Base-by-base conservation (phyloP, 164 flowering plant species). In the Protea cynaroides region DNA sequence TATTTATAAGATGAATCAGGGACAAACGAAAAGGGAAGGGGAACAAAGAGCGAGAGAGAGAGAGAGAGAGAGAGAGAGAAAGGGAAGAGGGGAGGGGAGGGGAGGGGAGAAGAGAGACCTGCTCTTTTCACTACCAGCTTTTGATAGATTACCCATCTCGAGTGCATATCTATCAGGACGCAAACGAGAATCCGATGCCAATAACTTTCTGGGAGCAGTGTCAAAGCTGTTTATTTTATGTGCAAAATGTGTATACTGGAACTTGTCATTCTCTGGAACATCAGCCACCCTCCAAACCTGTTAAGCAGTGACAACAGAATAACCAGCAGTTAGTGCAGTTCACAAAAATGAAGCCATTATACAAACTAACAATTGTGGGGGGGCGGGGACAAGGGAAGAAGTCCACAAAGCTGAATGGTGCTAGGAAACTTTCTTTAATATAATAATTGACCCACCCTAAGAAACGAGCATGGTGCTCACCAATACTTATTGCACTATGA, bases 151-250 rank as follows among this genome's bases (percentile, higher is more conserved):
- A 59, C 92, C 92, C 71, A 76, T 77, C 78, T 90, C 92, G 64
- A 90, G 92, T 14, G 92, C 94, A 74, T 70, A 85, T 75, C 97
- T 70, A 75, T 90, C 97, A 44, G 97, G 89, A n/a, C 97, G 92
- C 59, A 90, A 59, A 40, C 97, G 90, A 53, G 97, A 86, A 76
- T 88, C 97, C 17, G 97, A 90, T 68, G 97, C 80, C 72, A 88
- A 71, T 63, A 90, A 59, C 75, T 84, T 86, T 73, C 68, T 90
- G 0, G 97, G 94, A 43, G 97, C 97, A 59, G 97, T 84, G 55
- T 81, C 88, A 53, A 86, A 85, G 75, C 97, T 88, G 73, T 90
- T 90, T 59, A 90, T 65, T 70, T 85, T 90, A 59, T 88, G 94
- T 38, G 97, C 94, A 74, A 90, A 90, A 65, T 86, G 44, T n/a